Percentiles rank a stretch among this genome's conserved stretches.
These are phyloP conservation scores for Ehretia macrophylla DNA, from an alignment of 257 asterid genomes.

Conservation along the genomic window DNA sequence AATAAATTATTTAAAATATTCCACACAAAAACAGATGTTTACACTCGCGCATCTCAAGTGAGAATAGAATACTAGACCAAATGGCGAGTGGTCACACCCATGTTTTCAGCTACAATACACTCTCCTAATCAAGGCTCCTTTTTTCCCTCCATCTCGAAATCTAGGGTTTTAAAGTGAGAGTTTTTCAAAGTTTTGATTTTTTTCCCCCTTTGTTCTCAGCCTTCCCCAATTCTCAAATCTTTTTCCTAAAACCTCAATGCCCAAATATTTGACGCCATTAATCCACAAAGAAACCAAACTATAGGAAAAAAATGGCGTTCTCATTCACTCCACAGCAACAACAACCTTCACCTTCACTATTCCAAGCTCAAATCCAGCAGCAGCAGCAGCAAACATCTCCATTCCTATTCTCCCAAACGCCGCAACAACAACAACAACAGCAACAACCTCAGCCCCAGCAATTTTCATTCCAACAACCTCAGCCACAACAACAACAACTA, in stretches of 20 bases:
- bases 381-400: no score
- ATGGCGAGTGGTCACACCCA: no score
- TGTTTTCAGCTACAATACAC: no score
- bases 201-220: conserved; percentile 4
- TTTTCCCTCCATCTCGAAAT: conserved; percentile 7
- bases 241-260: not conserved
- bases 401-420: conserved; percentile 5
- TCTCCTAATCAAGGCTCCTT: conserved; percentile 37
- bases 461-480: conserved; percentile 28
- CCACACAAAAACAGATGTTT: no score
- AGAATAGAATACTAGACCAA: no score
- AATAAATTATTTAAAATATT: no score
- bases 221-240: conserved; percentile 3
- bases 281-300: not conserved
- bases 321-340: conserved; percentile 25
- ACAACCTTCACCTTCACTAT: no score
- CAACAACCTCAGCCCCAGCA: conserved; percentile 21
- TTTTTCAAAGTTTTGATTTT: conserved; percentile 1
- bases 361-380: no score
- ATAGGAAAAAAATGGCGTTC: conserved; percentile 40
- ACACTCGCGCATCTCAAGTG: no score
- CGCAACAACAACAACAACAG: conserved; percentile 41
- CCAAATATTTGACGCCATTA: no score
- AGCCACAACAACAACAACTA: conserved; percentile 37
- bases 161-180: conserved; percentile 42